Percentiles rank a stretch among this genome's conserved stretches.
Conservation (phyloP, 306 rosid genomes). For the Acacia crassicarpa region DNA sequence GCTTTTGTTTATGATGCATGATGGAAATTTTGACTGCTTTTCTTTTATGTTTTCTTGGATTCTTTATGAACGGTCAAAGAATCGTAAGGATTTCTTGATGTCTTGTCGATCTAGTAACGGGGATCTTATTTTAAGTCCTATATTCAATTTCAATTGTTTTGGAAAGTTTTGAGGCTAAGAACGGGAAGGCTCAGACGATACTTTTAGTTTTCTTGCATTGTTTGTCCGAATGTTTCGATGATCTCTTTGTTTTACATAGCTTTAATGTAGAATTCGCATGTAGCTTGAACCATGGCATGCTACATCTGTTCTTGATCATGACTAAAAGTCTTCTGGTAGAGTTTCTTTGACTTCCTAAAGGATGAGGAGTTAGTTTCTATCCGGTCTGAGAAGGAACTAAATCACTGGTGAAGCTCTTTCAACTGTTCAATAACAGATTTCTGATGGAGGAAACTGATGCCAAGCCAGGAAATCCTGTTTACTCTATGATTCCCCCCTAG, state of each 20-base stretch:
- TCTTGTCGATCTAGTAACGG: neutral
- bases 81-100: neutral
- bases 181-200: neutral
- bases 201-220: constrained; percentile 8
- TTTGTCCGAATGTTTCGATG: constrained; percentile 9
- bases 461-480: neutral
- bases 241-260: neutral
- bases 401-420: neutral
- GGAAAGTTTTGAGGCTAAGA: neutral
- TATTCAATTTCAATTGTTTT: neutral
- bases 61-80: neutral
- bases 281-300: neutral
- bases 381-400: neutral
- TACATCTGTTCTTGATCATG: neutral
- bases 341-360: neutral
- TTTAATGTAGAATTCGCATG: constrained; percentile 18
- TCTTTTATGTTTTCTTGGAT: neutral
- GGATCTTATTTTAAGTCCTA: constrained; percentile 6
- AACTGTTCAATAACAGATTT: neutral
- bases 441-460: neutral
- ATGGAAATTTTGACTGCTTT: neutral
- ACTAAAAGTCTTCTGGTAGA: neutral
- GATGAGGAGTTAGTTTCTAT: neutral
- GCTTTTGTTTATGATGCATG: constrained; percentile 6
- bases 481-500: neutral